Evolutionary conservation across 306 rosid genomes (phyloP).

Genomic region (Acacia acuminata): DNA sequence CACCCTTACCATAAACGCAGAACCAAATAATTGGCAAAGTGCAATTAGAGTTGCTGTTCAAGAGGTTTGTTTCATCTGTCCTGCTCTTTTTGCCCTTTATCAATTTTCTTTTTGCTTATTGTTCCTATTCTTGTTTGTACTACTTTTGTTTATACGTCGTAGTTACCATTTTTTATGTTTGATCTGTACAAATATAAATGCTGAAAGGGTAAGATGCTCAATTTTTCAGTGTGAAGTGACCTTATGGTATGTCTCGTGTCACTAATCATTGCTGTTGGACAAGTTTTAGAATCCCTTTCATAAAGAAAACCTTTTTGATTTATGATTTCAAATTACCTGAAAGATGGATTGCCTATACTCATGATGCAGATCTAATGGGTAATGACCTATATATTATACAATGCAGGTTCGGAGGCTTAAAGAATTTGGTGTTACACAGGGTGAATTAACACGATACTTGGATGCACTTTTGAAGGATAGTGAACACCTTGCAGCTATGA

Average conservation of each 20-base stretch:
- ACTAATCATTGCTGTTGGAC: conserved; percentile 4
- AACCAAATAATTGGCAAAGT: conserved; percentile 90
- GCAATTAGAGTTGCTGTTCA: conserved; percentile 97
- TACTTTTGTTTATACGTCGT: neutral
- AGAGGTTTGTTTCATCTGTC: conserved; percentile 65
- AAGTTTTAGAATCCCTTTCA: conserved; percentile 4
- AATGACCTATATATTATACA: conserved; percentile 22
- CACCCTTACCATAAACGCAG: conserved; percentile 94
- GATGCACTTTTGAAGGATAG: conserved; percentile 96
- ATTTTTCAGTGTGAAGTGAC: conserved; percentile 7
- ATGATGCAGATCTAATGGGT: conserved; percentile 5
- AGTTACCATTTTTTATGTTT: neutral
- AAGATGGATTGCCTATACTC: conserved; percentile 11
- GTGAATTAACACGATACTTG: conserved; percentile 96
- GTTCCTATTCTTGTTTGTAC: conserved; percentile 21
- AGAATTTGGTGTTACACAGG: conserved; percentile 96
- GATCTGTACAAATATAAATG: conserved; percentile 9
- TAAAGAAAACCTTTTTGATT: conserved; percentile 9
- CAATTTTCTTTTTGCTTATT: conserved; percentile 17
- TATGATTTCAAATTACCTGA: conserved; percentile 20
- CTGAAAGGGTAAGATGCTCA: neutral
- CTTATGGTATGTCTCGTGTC: neutral
- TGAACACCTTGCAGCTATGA: conserved; percentile 98
- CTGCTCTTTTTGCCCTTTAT: conserved; percentile 18
- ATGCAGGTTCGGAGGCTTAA: conserved; percentile 93